Percentiles rank a stretch among this genome's conserved stretches.
Evolutionary conservation across 352 stramenopile genomes (phyloP).

Genomic region (Pythium sp.): DNA sequence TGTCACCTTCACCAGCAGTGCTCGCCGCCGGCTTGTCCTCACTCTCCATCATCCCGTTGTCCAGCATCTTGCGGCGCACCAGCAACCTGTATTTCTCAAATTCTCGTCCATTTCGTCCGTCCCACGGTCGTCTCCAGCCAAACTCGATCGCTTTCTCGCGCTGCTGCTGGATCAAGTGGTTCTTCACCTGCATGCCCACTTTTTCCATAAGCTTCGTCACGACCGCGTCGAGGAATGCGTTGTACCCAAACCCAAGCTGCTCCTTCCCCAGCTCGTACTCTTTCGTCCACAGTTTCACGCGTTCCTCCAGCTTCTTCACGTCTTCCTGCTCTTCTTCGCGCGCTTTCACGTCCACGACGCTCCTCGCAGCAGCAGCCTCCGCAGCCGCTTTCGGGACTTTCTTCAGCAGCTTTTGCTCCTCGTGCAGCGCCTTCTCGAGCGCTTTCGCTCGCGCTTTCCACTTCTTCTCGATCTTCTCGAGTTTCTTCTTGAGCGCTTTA

Average conservation of each 20-base stretch:
- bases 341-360: constrained; percentile 35
- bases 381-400: neutral
- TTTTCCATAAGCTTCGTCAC: constrained; percentile 50
- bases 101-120: constrained; percentile 52
- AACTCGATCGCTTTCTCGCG: constrained; percentile 56
- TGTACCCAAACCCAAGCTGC: constrained; percentile 48
- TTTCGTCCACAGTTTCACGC: constrained; percentile 33
- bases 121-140: constrained; percentile 62
- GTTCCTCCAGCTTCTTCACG: constrained; percentile 33
- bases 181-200: constrained; percentile 44
- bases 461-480: constrained; percentile 27
- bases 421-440: constrained; percentile 21
- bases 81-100: constrained; percentile 60
- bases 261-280: constrained; percentile 44
- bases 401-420: constrained; percentile 24
- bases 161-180: constrained; percentile 60
- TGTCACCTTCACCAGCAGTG: constrained; percentile 3
- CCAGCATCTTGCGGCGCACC: constrained; percentile 37
- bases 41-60: constrained; percentile 25
- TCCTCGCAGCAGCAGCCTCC: constrained; percentile 19
- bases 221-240: constrained; percentile 57
- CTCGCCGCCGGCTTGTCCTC: constrained; percentile 10
- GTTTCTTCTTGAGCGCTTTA: constrained; percentile 35
- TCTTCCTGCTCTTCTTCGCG: constrained; percentile 34
- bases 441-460: constrained; percentile 22